Base-by-base conservation (phyloP, 2,329 filamentous ascomycete species). In the Ophiosphaerella korrae region DNA sequence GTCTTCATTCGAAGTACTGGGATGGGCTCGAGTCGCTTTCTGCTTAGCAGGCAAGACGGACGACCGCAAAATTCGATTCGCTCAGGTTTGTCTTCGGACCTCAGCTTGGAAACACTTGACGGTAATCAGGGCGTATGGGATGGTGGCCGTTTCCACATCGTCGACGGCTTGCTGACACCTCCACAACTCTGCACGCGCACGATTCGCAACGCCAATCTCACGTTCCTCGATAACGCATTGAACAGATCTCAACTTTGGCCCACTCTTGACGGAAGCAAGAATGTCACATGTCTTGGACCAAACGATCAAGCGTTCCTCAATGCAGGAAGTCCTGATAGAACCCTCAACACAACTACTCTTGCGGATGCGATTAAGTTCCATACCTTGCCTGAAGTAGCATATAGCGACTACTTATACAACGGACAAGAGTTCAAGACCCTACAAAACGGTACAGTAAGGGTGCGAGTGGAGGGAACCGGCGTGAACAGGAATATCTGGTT, bases 61-160 rank as follows among this genome's bases (percentile, higher is more conserved):
- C 42, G 42, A 5, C 29, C 49, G 7, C 31, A 50, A 12, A 38
- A 36, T 5, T 31, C 43, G 33, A 37, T 61, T 13, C 54, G 57
- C 18, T 65, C 62, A 1, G 62, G 62, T 9, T 43, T 65, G 4
- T 50, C 46, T 11, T 57, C 58, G 0, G 57, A 39, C 14, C 58
- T 62, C 12, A 55, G 57, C 31, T 29, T 65, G 7, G 52, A 46
- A 6, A 35, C 53, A 2, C 14, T 62, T 9, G 44, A 55, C 7
- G 45, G 49, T 14, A 21, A 38, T n/a, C 29, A 57, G 35, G 55
- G 53, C 2, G 36, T 45, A 6, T 65, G 60, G 60, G 53, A 57
- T 13, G 62, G 62, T 13, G 62, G 62, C 7, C 49, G 50, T 29
- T 64, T 62, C 42, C 60, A 63, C 29, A 53, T 63, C 21, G 52